Evolutionary conservation across 164 flowering plant species (phyloP).

Genomic region (Paratinospora sagittata): DNA sequence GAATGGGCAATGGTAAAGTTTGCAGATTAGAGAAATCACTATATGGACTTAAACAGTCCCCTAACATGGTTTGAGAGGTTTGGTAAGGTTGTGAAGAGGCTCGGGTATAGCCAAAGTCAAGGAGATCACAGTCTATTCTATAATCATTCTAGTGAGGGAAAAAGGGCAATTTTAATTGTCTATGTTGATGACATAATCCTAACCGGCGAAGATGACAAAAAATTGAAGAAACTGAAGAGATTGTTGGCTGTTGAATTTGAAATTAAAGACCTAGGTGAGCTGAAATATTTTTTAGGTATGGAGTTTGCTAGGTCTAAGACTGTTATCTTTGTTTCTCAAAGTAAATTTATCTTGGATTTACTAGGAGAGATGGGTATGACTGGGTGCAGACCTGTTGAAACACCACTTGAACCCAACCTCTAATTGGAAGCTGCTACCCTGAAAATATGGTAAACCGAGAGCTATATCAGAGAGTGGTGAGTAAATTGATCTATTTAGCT

Average conservation of each 20-base stretch:
- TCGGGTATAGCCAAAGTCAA: background rate
- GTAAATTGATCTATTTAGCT: background rate
- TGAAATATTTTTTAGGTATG: no score
- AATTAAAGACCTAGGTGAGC: background rate
- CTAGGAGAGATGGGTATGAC: background rate
- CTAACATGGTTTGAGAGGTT: constrained; percentile 3
- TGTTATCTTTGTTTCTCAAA: background rate
- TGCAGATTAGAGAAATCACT: background rate
- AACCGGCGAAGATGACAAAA: background rate
- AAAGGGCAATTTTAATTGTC: background rate
- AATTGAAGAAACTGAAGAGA: background rate
- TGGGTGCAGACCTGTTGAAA: background rate
- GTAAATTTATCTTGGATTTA: background rate
- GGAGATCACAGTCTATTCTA: background rate
- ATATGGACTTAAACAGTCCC: constrained; percentile 5
- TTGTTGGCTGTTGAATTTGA: background rate
- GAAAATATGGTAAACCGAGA: background rate
- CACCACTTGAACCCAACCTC: background rate
- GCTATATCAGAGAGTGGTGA: background rate
- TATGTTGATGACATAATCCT: background rate
- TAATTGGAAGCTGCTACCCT: background rate
- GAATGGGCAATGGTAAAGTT: background rate
- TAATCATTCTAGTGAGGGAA: background rate
- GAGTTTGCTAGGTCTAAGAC: background rate
- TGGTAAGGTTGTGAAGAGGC: background rate